Evolutionary conservation across 768 basidiomycete genomes (phyloP), one percentile per base, ranked within the genome.

Genomic region (Kwoniella europaea): DNA sequence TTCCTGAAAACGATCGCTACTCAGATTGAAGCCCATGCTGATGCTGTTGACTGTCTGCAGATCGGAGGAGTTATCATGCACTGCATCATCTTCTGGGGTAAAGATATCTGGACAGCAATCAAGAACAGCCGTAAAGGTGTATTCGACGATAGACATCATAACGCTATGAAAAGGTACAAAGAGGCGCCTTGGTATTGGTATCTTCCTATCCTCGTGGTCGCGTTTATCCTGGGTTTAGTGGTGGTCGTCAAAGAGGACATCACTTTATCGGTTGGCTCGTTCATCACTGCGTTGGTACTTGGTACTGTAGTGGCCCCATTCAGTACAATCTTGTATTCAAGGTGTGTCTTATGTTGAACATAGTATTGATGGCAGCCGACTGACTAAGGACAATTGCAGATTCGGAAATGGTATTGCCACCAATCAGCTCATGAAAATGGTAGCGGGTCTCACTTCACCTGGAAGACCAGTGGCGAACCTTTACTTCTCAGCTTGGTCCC

Each of bases 241-340:
- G 88, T 89, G 16, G 86, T 88, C 0, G 59, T 88, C 70, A 88
- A 86, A 73, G 89, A 88, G 12, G 84, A 89, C 71, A 89, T 89
- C 1, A 89, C 88, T 0, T 85, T 90, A 16, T 88, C 89, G 3
- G 88, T 87, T 86, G 89, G 88, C 86, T 88, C 88, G 0, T 90
- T 87, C 77, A 86, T 90, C 50, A 78, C 88, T 60, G 88, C 89
- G 0, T 79, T 90, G 65, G 56, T 61, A 24, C 57, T 71, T 12
- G 69, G 69, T 0, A 41, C 57, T 1, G 42, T 66, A 29, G 58
- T 71, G 16, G 64, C 69, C 2, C 69, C 69, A 0, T 65, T 71
- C 53, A 29, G 29, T 27, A 54, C 46, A 20, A 65, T 54, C 35
- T 24, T 46, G 15, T 70, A 70, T n/a, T 35, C 57, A 3, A 56